A percentile compares a stretch with the other conserved stretches of the same genome.
phyloP scores from a whole-genome alignment of 495 filamentous ascomycete genomes.

The Tuber borchii region DNA sequence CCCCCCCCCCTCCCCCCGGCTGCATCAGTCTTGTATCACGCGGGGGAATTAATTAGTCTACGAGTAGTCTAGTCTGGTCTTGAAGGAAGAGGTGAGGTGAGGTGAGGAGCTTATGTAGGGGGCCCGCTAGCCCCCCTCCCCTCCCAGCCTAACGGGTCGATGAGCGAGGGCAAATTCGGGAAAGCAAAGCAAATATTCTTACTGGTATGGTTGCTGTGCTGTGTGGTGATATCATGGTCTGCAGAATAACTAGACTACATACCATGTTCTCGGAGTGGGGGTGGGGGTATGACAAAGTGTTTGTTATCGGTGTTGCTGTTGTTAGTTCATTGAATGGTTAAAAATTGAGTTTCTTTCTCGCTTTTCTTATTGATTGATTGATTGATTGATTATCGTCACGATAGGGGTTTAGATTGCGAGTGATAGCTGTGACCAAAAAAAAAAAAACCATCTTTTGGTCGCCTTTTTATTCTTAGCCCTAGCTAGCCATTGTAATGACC shows the following conservation, averaged over 20 bases:
- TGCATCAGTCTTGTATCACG: conserved; percentile 1
- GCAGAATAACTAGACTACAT: neutral
- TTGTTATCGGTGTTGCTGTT: neutral
- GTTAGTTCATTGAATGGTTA: neutral
- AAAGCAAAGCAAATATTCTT: neutral
- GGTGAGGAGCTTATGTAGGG: neutral
- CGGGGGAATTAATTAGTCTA: neutral
- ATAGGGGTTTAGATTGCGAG: neutral
- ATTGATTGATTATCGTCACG: neutral
- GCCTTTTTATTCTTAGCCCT: neutral
- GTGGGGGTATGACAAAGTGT: neutral
- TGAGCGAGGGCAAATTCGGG: neutral
- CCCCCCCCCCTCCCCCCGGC: neutral
- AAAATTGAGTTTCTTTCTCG: no score
- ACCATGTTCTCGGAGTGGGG: neutral
- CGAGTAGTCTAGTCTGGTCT: no score
- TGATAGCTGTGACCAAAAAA: neutral
- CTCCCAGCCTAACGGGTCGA: neutral
- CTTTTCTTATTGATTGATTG: no score
- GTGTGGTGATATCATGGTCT: conserved; percentile 1
- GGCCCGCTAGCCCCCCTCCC: neutral
- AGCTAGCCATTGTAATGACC: neutral
- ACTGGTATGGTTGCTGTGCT: neutral
- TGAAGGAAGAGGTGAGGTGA: neutral
- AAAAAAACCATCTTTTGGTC: neutral